Conservation (phyloP, 768 basidiomycete species). For the Tulasnella sp. region DNA sequence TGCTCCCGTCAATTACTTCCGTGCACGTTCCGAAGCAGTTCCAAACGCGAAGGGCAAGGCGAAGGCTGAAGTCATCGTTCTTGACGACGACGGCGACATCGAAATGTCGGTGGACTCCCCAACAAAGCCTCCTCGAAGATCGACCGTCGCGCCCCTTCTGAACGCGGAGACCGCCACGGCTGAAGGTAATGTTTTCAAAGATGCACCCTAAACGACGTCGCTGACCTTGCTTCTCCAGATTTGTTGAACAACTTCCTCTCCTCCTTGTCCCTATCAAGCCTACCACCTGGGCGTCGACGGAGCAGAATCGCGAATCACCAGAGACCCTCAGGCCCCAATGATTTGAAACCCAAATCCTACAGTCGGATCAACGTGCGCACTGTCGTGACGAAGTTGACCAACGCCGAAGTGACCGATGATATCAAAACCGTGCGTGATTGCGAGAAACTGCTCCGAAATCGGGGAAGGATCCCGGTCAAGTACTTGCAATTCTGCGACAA, state of each 20-base stretch:
- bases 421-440: conserved; percentile 54
- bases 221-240: conserved; percentile 1
- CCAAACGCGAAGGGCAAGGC: conserved; percentile 16
- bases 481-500: conserved; percentile 76
- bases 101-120: neutral
- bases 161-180: neutral
- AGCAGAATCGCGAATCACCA: neutral
- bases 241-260: conserved; percentile 13
- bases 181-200: neutral
- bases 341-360: conserved; percentile 17
- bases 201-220: neutral
- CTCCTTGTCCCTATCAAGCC: conserved; percentile 10
- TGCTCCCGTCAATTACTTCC: conserved; percentile 66
- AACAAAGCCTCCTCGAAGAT: neutral
- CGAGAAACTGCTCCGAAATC: conserved; percentile 48
- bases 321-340: neutral
- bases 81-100: conserved; percentile 41
- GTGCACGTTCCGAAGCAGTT: neutral
- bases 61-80: conserved; percentile 38
- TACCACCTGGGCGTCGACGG: neutral
- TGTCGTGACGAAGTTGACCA: conserved; percentile 51
- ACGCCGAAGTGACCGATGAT: conserved; percentile 69
- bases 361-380: conserved; percentile 33
- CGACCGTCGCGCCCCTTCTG: neutral
- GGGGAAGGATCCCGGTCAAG: conserved; percentile 57